A percentile compares a stretch with the other conserved stretches of the same genome.
Evolutionary conservation across 2,329 filamentous ascomycete species (phyloP).

Genomic region (Torrubiella hemipterigena): DNA sequence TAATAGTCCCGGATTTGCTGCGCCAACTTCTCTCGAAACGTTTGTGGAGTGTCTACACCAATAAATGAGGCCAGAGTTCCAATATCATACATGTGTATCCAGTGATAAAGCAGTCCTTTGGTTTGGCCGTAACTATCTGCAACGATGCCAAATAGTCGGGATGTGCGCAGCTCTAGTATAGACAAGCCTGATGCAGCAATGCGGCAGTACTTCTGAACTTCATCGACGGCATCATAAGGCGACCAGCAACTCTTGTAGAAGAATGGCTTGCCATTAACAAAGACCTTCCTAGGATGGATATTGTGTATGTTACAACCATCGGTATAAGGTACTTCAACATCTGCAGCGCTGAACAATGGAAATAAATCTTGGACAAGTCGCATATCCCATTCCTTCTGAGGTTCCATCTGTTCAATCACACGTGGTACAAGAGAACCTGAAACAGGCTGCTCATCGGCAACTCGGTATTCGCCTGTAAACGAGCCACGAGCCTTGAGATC

Average conservation of each 20-base stretch:
- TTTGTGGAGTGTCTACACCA: background rate
- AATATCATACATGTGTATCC: constrained; percentile 1
- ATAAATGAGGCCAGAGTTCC: constrained; percentile 1
- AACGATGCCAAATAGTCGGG: constrained; percentile 4
- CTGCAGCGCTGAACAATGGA: constrained; percentile 2
- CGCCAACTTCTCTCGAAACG: constrained; percentile 3
- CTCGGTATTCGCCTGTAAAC: constrained; percentile 5
- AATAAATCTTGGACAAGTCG: constrained; percentile 1
- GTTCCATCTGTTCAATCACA: background rate
- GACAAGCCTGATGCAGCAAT: constrained; percentile 1
- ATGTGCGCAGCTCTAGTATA: background rate
- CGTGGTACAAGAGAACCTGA: background rate
- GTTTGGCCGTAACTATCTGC: constrained; percentile 1
- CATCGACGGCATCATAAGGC: constrained; percentile 5
- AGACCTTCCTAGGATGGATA: constrained; percentile 7
- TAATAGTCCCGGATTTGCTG: constrained; percentile 1
- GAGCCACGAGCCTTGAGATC: constrained; percentile 2
- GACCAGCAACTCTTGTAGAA: constrained; percentile 7
- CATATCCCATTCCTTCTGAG: constrained; percentile 4
- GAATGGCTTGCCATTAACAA: constrained; percentile 7
- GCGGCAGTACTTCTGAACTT: constrained; percentile 4
- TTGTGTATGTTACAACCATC: constrained; percentile 3
- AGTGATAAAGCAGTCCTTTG: constrained; percentile 3
- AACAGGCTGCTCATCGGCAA: constrained; percentile 3
- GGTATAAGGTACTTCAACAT: constrained; percentile 4